Percentiles rank a stretch among this genome's conserved stretches.
phyloP scores from a whole-genome alignment of 805 yeast genomes.

The Huiozyma naganishii region DNA sequence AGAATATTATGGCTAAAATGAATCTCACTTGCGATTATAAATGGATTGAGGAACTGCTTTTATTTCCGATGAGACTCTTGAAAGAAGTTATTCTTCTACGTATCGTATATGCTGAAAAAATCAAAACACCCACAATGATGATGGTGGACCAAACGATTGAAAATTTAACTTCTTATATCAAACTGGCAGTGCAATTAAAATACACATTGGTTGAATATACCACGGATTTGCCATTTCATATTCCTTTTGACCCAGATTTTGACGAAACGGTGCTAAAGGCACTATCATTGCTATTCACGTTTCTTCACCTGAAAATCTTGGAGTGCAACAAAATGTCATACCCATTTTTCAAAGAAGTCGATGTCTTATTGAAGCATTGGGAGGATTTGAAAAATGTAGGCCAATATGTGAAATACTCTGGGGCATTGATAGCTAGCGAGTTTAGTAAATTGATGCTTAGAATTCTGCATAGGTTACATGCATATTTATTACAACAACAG shows the following conservation, averaged over 20 bases:
- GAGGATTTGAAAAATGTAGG: constrained; percentile 67
- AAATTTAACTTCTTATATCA: constrained; percentile 69
- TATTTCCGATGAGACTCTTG: constrained; percentile 70
- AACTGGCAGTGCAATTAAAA: constrained; percentile 64
- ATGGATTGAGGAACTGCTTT: constrained; percentile 50
- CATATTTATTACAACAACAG: constrained; percentile 63
- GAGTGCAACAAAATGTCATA: constrained; percentile 66
- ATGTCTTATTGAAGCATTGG: constrained; percentile 79
- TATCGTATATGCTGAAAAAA: constrained; percentile 62
- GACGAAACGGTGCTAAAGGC: constrained; percentile 66
- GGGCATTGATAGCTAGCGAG: constrained; percentile 69
- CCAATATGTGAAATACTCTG: constrained; percentile 67
- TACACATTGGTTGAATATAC: constrained; percentile 52
- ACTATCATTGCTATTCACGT: constrained; percentile 55
- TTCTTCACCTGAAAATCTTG: constrained; percentile 65
- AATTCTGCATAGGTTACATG: constrained; percentile 54
- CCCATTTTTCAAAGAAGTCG: constrained; percentile 84
- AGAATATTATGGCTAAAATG: constrained; percentile 50
- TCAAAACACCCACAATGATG: constrained; percentile 83
- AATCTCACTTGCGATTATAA: constrained; percentile 67
- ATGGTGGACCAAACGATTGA: constrained; percentile 90
- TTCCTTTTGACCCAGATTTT: constrained; percentile 49
- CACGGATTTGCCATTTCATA: constrained; percentile 57
- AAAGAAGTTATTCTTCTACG: constrained; percentile 70
- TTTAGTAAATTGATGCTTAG: constrained; percentile 55